A percentile compares a stretch with the other conserved stretches of the same genome.
Conservation (phyloP, 495 filamentous ascomycete genomes). For the Penicillium odoratum region DNA sequence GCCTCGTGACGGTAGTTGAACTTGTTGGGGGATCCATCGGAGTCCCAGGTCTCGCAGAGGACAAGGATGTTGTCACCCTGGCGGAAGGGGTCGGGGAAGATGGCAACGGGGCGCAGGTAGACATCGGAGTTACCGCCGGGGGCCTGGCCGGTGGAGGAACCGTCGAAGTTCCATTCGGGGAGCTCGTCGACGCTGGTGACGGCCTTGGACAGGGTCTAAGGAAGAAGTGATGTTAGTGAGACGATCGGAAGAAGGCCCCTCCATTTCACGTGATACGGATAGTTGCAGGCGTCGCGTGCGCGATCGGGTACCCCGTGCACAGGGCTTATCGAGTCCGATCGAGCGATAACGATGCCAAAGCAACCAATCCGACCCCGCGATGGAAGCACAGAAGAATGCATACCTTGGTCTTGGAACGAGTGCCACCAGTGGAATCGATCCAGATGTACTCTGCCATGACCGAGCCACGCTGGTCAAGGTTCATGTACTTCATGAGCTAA, state of each 20-base stretch:
- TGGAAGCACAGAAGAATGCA: constrained; percentile 35
- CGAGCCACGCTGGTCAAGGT: constrained; percentile 81
- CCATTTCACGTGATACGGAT: constrained; percentile 39
- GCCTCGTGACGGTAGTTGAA: constrained; percentile 96
- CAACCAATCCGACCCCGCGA: constrained; percentile 1
- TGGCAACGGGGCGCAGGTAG: constrained; percentile 89
- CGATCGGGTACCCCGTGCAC: constrained; percentile 27
- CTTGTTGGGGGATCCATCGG: constrained; percentile 96
- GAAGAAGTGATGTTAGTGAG: constrained; percentile 12
- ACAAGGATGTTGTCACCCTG: constrained; percentile 84
- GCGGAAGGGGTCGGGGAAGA: constrained; percentile 94
- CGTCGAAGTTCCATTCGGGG: constrained; percentile 99
- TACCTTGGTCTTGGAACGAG: constrained; percentile 91
- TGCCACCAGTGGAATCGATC: constrained; percentile 79
- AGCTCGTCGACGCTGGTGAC: constrained; percentile 71
- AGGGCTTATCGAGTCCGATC: constrained; percentile 31
- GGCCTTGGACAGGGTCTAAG: constrained; percentile 74
- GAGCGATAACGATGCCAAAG: constrained; percentile 3
- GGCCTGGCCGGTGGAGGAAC: constrained; percentile 91
- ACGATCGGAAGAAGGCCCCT: constrained; percentile 11
- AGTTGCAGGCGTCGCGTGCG: constrained; percentile 28
- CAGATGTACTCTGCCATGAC: constrained; percentile 96
- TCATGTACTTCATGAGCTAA: constrained; percentile 89
- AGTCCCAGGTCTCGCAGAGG: constrained; percentile 92
- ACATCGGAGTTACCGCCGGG: constrained; percentile 97